Evolutionary conservation across 345 rosid species (phyloP).

Genomic region (Hevea brasiliensis): DNA sequence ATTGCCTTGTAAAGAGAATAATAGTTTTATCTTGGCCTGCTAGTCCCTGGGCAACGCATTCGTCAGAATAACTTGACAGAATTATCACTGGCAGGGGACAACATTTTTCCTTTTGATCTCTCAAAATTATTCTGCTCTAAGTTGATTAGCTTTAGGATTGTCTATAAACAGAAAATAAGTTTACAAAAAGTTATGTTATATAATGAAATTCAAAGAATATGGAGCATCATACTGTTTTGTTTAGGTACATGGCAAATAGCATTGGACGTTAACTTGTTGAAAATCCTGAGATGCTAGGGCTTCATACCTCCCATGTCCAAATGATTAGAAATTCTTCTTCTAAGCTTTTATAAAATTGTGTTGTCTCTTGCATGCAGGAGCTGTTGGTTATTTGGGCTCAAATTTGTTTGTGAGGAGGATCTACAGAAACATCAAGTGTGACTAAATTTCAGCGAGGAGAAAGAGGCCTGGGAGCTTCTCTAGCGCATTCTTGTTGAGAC

Average conservation of each 20-base stretch:
- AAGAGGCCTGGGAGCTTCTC: conserved; percentile 25
- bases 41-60: background rate
- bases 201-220: background rate
- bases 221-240: background rate
- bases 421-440: conserved; percentile 97
- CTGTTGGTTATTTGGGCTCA: conserved; percentile 87
- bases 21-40: background rate
- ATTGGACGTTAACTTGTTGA: background rate
- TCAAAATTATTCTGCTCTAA: too few relatives aligned
- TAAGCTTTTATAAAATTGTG: background rate
- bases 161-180: background rate
- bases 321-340: background rate
- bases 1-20: background rate
- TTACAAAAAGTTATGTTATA: background rate
- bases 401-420: conserved; percentile 92
- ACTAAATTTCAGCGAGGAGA: conserved; percentile 37
- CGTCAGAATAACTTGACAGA: background rate
- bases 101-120: background rate
- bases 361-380: conserved; percentile 48
- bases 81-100: too few relatives aligned
- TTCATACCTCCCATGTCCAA: background rate
- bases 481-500: conserved; percentile 24
- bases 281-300: background rate
- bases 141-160: background rate
- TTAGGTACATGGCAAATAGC: background rate